Conservation (phyloP, 768 basidiomycete species). For the Dioszegia aurantiaca region DNA sequence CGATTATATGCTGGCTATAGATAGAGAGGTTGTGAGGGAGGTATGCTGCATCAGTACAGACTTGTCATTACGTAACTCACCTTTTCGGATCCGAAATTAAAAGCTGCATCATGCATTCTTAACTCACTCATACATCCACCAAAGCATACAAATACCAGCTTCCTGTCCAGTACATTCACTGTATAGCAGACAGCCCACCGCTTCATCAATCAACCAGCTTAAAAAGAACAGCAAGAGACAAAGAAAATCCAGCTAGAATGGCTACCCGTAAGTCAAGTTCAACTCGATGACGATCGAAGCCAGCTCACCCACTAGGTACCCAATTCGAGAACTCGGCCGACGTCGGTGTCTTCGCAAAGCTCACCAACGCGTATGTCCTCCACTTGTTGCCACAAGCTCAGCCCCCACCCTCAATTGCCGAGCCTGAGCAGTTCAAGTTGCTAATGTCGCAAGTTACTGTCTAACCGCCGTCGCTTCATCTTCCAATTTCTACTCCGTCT, state of each 20-base stretch:
- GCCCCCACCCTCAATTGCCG: neutral
- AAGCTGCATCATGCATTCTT: too few relatives aligned
- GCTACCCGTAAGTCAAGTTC: slow-evolving; percentile 61
- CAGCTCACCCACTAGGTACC: slow-evolving; percentile 59
- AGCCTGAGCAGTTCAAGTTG: neutral
- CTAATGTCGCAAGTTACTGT: slow-evolving; percentile 66
- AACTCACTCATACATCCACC: too few relatives aligned
- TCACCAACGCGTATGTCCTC: slow-evolving; percentile 69
- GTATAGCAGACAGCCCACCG: too few relatives aligned
- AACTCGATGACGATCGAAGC: slow-evolving; percentile 12
- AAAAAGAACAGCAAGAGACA: slow-evolving; percentile 2
- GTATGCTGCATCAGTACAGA: too few relatives aligned
- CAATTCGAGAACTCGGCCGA: slow-evolving; percentile 94
- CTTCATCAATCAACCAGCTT: too few relatives aligned
- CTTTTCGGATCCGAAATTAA: neutral
- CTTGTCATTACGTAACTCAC: too few relatives aligned
- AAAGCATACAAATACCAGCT: too few relatives aligned
- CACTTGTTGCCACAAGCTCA: neutral
- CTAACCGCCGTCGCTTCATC: slow-evolving; percentile 88
- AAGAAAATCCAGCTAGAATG: slow-evolving; percentile 54
- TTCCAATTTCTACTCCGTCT: slow-evolving; percentile 96
- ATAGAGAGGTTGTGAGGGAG: too few relatives aligned
- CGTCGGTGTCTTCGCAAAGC: slow-evolving; percentile 93
- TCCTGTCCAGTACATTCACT: too few relatives aligned
- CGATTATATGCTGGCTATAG: neutral